A percentile compares a stretch with the other conserved stretches of the same genome.
Evolutionary conservation across 2,329 filamentous ascomycete genomes (phyloP).

Genomic region (Ambrosiella cleistominuta): DNA sequence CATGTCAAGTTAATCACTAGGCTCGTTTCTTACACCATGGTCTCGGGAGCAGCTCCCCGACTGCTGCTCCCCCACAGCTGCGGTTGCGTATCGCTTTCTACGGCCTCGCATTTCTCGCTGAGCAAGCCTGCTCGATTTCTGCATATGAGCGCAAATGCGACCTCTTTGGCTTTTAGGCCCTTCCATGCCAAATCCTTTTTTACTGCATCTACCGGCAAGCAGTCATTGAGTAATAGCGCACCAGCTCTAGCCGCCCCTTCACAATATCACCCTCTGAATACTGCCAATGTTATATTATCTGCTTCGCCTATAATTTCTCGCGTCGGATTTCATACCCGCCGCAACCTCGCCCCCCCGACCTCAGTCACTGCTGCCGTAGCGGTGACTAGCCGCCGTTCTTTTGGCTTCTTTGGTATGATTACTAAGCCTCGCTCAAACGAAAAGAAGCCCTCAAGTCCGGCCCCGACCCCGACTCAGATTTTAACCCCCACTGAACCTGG

Average conservation of each 20-base stretch:
- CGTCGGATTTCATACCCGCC: background rate
- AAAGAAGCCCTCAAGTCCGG: background rate
- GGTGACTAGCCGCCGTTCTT: background rate
- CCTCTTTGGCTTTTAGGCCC: background rate
- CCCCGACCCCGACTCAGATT: background rate
- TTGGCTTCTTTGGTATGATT: conserved; percentile 2
- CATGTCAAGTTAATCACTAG: background rate
- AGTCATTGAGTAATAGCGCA: background rate
- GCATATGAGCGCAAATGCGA: background rate
- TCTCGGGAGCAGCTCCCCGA: conserved; percentile 31
- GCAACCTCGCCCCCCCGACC: background rate
- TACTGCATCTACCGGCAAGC: background rate
- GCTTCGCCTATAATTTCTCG: background rate
- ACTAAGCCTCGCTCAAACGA: conserved; percentile 1
- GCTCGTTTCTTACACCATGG: conserved; percentile 24
- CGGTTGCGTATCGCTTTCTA: background rate
- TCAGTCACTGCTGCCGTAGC: conserved; percentile 1
- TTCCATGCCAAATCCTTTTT: background rate
- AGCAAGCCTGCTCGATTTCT: background rate
- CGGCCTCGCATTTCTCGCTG: background rate
- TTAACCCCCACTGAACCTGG: conserved; percentile 1
- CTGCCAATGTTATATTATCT: background rate
- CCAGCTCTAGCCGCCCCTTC: background rate
- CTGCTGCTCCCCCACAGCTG: conserved; percentile 26
- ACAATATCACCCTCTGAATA: background rate